phyloP scores from a whole-genome alignment of 2,329 filamentous ascomycete genomes.

The Colletotrichum sp. region DNA sequence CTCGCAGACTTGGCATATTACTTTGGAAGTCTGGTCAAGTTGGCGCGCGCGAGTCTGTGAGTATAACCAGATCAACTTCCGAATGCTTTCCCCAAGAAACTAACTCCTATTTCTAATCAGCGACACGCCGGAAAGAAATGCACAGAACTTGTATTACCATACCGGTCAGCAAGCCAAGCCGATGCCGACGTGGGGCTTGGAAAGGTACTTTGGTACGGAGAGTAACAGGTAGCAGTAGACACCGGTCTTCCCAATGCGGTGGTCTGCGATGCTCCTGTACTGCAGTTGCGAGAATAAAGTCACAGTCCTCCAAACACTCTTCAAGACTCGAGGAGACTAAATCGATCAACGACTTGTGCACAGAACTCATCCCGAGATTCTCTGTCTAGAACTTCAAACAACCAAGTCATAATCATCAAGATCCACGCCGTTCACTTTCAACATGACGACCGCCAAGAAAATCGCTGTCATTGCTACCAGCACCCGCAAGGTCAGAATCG shows the following conservation, averaged over 20 bases:
- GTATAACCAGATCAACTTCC: not conserved
- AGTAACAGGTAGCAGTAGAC: not conserved
- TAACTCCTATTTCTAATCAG: not conserved
- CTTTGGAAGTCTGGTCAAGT: not conserved
- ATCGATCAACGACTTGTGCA: not conserved
- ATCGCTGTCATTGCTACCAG: constrained; percentile 42
- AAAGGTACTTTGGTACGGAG: not conserved
- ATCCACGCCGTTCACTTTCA: not conserved
- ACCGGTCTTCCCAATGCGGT: not conserved
- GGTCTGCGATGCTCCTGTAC: not conserved
- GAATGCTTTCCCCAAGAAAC: not conserved
- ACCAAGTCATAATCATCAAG: not conserved
- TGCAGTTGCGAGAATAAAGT: not conserved
- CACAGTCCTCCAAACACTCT: not conserved
- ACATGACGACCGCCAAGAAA: not conserved
- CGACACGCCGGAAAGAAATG: not conserved
- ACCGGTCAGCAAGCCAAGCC: not conserved
- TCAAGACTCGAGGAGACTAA: not conserved
- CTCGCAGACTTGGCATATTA: not conserved
- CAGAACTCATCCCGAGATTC: not conserved
- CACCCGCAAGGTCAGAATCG: constrained; percentile 31
- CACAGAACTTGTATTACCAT: not conserved
- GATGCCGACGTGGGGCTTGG: not conserved
- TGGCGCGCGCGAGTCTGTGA: not conserved
- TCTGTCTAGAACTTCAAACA: not conserved